These are phyloP conservation scores for Blepharisma undulans DNA, from an alignment of 169 alveolate genomes.

Conservation along the genomic window DNA sequence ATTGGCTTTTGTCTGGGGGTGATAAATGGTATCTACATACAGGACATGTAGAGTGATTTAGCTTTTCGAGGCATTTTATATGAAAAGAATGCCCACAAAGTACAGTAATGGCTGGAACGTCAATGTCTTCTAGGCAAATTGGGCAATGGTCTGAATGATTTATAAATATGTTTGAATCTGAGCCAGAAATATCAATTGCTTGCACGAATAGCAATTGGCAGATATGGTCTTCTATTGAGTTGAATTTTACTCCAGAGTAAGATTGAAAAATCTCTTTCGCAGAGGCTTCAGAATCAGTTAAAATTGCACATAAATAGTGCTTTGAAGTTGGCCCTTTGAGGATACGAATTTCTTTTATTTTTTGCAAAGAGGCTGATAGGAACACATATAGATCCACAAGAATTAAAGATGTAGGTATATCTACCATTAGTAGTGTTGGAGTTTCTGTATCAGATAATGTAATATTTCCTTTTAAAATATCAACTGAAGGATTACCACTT, in stretches of 20 bases:
- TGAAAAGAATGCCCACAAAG: conserved; percentile 47
- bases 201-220: conserved; percentile 6
- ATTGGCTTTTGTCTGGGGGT: conserved; percentile 41
- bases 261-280: not conserved
- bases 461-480: conserved; percentile 2
- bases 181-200: not conserved
- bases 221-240: conserved; percentile 24
- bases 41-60: conserved; percentile 40
- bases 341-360: not conserved
- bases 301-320: not conserved
- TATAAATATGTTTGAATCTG: not conserved
- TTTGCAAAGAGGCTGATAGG: not conserved
- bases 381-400: conserved; percentile 8
- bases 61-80: conserved; percentile 1
- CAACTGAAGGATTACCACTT: conserved; percentile 37
- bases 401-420: conserved; percentile 32
- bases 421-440: not conserved
- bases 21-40: conserved; percentile 34
- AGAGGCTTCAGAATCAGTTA: no score
- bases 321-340: not conserved
- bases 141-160: not conserved
- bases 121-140: conserved; percentile 38
- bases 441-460: not conserved
- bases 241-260: not conserved
- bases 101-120: not conserved